Conservation (phyloP, 75 land plant genomes). For the Selaginella tamariscina region DNA sequence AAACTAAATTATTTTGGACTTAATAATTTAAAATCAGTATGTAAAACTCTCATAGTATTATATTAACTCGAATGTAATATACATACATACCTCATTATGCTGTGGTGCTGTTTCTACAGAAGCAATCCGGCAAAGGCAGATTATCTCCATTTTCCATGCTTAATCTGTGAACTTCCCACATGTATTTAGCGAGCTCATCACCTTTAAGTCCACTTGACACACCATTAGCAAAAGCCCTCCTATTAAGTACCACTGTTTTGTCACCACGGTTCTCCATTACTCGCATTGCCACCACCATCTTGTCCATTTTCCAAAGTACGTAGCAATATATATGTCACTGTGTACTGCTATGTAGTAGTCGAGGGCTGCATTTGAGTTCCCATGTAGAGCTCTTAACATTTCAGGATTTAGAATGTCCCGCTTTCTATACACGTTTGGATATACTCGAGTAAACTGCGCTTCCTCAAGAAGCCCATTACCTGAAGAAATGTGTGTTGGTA, state of each 20-base stretch:
- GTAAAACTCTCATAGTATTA: no score
- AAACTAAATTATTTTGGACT: no score
- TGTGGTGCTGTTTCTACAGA: no score
- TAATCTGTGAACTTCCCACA: slow-evolving; percentile 48
- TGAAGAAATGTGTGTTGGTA: no score
- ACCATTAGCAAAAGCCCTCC: slow-evolving; percentile 40
- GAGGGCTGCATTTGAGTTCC: slow-evolving; percentile 82
- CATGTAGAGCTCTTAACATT: slow-evolving; percentile 45
- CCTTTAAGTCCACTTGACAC: slow-evolving; percentile 34
- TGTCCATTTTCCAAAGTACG: slow-evolving; percentile 95
- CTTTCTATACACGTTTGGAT: slow-evolving; percentile 48
- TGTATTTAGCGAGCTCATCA: slow-evolving; percentile 23
- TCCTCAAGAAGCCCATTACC: slow-evolving; percentile 73
- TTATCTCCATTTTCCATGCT: slow-evolving; percentile 46
- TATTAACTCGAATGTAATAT: no score
- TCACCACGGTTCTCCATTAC: slow-evolving; percentile 35
- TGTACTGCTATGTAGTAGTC: slow-evolving; percentile 77
- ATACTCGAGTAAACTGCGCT: slow-evolving; percentile 47
- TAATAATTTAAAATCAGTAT: no score
- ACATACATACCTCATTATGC: no score
- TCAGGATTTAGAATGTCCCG: slow-evolving; percentile 37
- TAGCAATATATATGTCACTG: slow-evolving; percentile 75
- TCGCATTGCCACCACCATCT: slow-evolving; percentile 90
- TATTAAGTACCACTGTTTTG: slow-evolving; percentile 45
- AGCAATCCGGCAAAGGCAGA: slow-evolving; percentile 66